Evolutionary conservation across 2,329 filamentous ascomycete genomes (phyloP), one percentile per base, ranked within the genome.

Genomic region (Xylaria digitata): DNA sequence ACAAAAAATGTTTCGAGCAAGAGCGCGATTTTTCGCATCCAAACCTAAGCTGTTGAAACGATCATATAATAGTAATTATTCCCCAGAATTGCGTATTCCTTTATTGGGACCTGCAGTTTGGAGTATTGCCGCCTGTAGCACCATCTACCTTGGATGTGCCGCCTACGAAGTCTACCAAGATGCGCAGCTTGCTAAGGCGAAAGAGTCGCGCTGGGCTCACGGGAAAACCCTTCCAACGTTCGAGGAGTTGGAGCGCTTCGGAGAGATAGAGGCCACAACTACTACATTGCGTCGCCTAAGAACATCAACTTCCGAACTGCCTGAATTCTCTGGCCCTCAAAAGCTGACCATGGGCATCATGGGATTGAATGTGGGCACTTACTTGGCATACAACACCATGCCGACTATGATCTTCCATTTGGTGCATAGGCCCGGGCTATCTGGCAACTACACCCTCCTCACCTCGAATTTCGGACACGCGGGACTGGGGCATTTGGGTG

Each of bases 381-480:
- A 65, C 26, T 61, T 65, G 3, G 60, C 66, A 4, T 66, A 45
- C 42, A 58, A 6, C 2, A 21, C 63, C 13, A 45, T 62, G 0
- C 68, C 70, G 2, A 2, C 21, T 19, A 26, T 70, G 3, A 19
- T 7, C 1, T 3, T n/a, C 11, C 42, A 66, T 23, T 69, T 76
- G 32, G 6, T 11, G 8, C 74, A 75, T 57, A 26, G 65, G 21
- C 73, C 75, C 23, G 49, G 49, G 7, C 2, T 21, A 5, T 23
- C 48, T 1, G 53, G 43, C 7, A 75, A 75, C 55, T 73, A 72
- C 56, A 76, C 75, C 42, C 68, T 75, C 23, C 60, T 77, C 53
- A 76, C 74, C 15, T 74, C 71, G 6, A 58, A 63, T 48, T 76
- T 77, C 56, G 73, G 70, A 2, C 75, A 77, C 50, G 13, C 15